Evolutionary conservation across 306 rosid species (phyloP).

Genomic region (Cucurbita argyrosperma): DNA sequence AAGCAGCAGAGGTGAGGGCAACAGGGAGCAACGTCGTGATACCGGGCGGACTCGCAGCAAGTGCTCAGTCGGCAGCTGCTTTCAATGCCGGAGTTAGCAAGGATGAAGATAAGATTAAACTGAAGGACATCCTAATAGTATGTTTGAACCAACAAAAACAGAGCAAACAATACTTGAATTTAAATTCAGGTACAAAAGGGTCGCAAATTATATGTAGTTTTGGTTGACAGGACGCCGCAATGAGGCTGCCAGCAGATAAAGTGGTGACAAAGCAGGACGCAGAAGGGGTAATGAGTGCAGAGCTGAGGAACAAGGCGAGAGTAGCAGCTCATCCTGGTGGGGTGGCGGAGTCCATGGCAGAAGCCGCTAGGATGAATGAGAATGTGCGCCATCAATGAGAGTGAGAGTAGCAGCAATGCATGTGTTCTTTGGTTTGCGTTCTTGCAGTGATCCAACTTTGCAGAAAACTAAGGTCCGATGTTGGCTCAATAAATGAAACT

Average conservation of each 20-base stretch:
- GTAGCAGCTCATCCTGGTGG: constrained; percentile 35
- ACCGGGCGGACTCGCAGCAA: constrained; percentile 46
- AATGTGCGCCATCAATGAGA: background rate
- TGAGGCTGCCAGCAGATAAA: constrained; percentile 41
- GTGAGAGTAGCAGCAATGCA: background rate
- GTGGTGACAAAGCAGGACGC: constrained; percentile 45
- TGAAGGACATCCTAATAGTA: constrained; percentile 32
- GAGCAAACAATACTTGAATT: background rate
- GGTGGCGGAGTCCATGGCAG: constrained; percentile 46
- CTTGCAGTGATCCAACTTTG: background rate
- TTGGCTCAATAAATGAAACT: background rate
- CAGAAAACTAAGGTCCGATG: background rate
- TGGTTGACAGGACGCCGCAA: constrained; percentile 26
- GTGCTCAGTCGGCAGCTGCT: constrained; percentile 52
- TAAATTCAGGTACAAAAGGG: background rate
- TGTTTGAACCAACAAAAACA: background rate
- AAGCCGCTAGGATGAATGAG: constrained; percentile 64
- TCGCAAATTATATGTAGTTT: no score
- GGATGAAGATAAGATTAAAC: constrained; percentile 37
- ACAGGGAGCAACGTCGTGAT: constrained; percentile 28
- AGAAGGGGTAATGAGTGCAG: constrained; percentile 47
- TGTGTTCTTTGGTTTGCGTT: background rate
- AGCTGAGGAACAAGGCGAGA: constrained; percentile 37
- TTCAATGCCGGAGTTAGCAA: constrained; percentile 20
- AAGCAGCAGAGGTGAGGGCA: constrained; percentile 62